Base-by-base conservation (phyloP, 2,329 filamentous ascomycete species). In the Colletotrichum phormii region DNA sequence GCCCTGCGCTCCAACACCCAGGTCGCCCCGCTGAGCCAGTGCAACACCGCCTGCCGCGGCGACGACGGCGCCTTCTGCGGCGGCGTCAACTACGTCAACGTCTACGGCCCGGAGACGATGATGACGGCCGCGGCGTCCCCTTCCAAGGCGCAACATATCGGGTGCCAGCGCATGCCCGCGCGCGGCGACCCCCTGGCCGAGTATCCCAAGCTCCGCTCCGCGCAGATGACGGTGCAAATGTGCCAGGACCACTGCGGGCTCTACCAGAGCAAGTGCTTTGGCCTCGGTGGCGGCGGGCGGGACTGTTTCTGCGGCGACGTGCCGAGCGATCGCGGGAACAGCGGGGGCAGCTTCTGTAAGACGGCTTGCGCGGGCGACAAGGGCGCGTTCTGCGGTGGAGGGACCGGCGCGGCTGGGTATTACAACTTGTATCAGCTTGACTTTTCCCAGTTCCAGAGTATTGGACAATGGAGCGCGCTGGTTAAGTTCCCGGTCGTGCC, bases 401-500 rank as follows among this genome's bases (percentile, higher is more conserved):
- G 26, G 18, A n/a, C 42, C 6, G 18, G 42, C 18, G 18, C 42
- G 42, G 42, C 42, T 11, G 42, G 42, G 18, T 49, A 49, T 49
- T 49, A 49, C 18, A 49, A 49, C 15, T 57, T 33, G 15, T n/a
- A 26, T 4, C 31, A 54, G 51, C 22, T 57, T 18, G 29, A 33
- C 18, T 57, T 57, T 18, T 57, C 31, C 9, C 57, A 60, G 31
- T 35, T 42, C 57, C 13, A 42, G 31, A 74, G 76, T 33, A 71
- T 71, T 11, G 81, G 81, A 12, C 75, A 73, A 57, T 83, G 81
- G 82, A 78, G 79, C 5, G 74, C 75, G 9, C 83, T 81, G 0
- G 72, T 83, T 31, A 76, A 81, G 75, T 79, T 83, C 59, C 81
- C 82, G 15, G 77, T 82, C 31, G 79, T 83, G 1, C 79, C 82